A percentile compares a stretch with the other conserved stretches of the same genome.
Evolutionary conservation across 140 eudicot genomes (phyloP).

Genomic region (Flaveria floridana): DNA sequence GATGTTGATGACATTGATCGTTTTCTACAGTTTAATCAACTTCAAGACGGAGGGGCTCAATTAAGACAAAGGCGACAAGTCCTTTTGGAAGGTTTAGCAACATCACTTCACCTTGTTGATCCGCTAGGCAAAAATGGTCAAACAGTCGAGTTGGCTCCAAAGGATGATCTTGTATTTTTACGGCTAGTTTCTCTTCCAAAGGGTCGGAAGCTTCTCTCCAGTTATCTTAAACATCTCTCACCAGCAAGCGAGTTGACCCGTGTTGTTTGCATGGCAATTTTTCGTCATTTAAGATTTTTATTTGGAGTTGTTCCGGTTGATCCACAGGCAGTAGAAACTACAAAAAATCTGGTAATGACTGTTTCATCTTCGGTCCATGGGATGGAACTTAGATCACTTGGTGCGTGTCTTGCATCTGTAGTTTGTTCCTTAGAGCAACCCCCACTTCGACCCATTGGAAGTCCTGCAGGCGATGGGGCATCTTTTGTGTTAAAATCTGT

Average conservation of each 20-base stretch:
- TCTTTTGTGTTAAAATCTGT: conserved; percentile 62
- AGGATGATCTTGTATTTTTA: conserved; percentile 72
- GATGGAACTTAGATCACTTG: conserved; percentile 77
- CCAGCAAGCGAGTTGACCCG: conserved; percentile 68
- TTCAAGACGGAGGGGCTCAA: conserved; percentile 65
- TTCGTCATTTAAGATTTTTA: conserved; percentile 86
- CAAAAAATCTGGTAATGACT: conserved; percentile 43
- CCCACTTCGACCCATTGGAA: conserved; percentile 85
- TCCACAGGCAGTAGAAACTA: conserved; percentile 42
- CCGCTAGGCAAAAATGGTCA: conserved; percentile 67
- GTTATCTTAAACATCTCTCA: conserved; percentile 63
- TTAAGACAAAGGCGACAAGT: conserved; percentile 71
- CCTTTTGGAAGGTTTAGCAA: conserved; percentile 75
- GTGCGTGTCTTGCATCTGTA: conserved; percentile 92
- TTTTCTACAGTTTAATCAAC: conserved; percentile 66
- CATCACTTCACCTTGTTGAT: conserved; percentile 89
- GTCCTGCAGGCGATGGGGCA: conserved; percentile 90
- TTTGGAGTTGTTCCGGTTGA: conserved; percentile 61
- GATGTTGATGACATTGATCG: conserved; percentile 95
- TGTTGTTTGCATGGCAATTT: conserved; percentile 86
- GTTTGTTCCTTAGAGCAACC: conserved; percentile 90
- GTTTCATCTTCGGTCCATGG: conserved; percentile 49
- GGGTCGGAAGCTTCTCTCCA: conserved; percentile 71
- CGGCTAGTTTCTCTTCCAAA: conserved; percentile 75
- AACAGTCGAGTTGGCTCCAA: conserved; percentile 43